Conservation (phyloP, 441 rosid species). For the Lepidium campestre region DNA sequence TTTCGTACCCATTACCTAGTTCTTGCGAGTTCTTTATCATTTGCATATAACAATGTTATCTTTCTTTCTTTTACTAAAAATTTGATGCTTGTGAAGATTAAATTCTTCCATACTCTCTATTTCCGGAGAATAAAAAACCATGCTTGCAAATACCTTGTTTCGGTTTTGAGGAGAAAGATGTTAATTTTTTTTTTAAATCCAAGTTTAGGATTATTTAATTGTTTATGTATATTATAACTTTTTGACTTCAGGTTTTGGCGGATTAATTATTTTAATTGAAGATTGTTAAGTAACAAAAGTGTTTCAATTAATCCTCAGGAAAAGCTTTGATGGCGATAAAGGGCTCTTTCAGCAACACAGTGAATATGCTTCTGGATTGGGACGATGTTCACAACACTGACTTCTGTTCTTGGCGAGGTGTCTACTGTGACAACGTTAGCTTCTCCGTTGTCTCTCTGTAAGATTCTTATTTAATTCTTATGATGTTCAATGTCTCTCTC, state of each 20-base stretch:
- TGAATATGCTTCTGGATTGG: conserved; percentile 75
- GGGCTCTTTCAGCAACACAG: conserved; percentile 67
- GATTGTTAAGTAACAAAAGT: neutral
- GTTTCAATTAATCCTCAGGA: conserved; percentile 32
- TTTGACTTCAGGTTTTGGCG: neutral
- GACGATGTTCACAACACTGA: conserved; percentile 49
- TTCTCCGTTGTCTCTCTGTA: conserved; percentile 71
- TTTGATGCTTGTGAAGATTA: neutral
- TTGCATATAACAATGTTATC: neutral
- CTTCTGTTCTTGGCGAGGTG: conserved; percentile 90
- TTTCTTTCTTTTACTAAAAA: conserved; percentile 8
- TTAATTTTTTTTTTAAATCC: neutral
- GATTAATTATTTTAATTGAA: neutral
- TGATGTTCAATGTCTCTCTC: neutral
- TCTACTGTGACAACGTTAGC: conserved; percentile 59
- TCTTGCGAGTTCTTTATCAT: neutral
- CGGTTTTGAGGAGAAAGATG: neutral
- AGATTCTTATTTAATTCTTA: neutral
- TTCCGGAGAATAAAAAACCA: neutral
- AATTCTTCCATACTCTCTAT: neutral
- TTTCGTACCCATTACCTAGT: conserved; percentile 8
- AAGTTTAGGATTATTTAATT: neutral
- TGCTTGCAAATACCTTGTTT: neutral
- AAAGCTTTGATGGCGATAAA: conserved; percentile 69
- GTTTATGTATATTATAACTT: neutral